phyloP scores from a whole-genome alignment of 78 protist genomes.

The Protostelium mycophagum region DNA sequence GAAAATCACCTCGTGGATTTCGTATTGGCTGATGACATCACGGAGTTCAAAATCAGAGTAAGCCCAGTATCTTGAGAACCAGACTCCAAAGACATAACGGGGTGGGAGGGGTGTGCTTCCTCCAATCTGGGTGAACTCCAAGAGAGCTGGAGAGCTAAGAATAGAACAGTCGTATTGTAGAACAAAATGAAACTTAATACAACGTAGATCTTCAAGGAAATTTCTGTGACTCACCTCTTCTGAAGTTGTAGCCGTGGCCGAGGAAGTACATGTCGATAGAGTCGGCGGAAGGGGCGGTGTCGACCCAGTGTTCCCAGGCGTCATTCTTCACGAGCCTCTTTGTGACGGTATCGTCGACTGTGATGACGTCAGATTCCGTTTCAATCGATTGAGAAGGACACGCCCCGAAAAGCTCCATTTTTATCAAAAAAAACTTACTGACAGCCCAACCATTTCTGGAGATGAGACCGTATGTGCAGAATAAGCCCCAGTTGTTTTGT shows the following conservation, averaged over 20 bases:
- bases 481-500: not conserved
- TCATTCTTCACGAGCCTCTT: not conserved
- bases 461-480: constrained; percentile 51
- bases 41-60: not conserved
- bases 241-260: constrained; percentile 37
- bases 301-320: constrained; percentile 4
- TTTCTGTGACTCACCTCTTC: constrained; percentile 6
- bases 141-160: constrained; percentile 25
- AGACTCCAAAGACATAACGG: constrained; percentile 27
- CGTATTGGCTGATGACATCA: not conserved
- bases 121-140: constrained; percentile 25
- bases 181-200: too few species aligned
- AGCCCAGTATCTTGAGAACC: not conserved
- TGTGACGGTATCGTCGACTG: constrained; percentile 1
- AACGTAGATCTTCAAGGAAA: not conserved
- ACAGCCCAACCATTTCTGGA: constrained; percentile 51
- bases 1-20: not conserved
- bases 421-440: not conserved
- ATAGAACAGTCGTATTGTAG: too few species aligned
- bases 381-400: constrained; percentile 17
- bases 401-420: too few species aligned
- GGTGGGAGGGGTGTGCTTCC: constrained; percentile 33
- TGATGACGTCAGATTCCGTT: not conserved
- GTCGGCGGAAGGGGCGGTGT: not conserved
- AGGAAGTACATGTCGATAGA: constrained; percentile 49